A percentile compares a stretch with the other conserved stretches of the same genome.
Evolutionary conservation across 306 rosid species (phyloP).

Genomic region (Macrotyloma uniflorum): DNA sequence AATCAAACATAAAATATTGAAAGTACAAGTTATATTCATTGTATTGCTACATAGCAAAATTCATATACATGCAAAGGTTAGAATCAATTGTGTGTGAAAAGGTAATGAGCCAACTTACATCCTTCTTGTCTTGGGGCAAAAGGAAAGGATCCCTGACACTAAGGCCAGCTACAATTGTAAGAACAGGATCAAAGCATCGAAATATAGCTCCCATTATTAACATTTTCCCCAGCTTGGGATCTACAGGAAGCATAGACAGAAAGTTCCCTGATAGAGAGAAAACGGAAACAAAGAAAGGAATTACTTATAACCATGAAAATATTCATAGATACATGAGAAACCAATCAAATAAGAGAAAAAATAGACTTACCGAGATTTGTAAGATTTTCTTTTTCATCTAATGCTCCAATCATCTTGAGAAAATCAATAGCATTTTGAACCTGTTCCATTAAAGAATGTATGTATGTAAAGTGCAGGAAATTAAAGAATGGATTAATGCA

Average conservation of each 20-base stretch:
- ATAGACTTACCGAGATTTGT: slow-evolving; percentile 78
- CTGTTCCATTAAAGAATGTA: slow-evolving; percentile 47
- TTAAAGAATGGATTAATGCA: background rate
- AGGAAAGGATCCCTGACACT: slow-evolving; percentile 98
- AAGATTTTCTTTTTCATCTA: slow-evolving; percentile 87
- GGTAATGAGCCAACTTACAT: slow-evolving; percentile 61
- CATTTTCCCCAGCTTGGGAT: slow-evolving; percentile 98
- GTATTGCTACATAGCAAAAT: slow-evolving; percentile 29
- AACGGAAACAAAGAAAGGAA: slow-evolving; percentile 30
- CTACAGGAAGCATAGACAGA: slow-evolving; percentile 94
- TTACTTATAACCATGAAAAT: slow-evolving; percentile 23
- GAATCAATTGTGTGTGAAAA: slow-evolving; percentile 28
- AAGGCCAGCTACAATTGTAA: slow-evolving; percentile 87
- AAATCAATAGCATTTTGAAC: slow-evolving; percentile 95
- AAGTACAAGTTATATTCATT: slow-evolving; percentile 12
- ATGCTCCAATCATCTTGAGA: slow-evolving; percentile 90
- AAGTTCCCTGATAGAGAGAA: slow-evolving; percentile 66
- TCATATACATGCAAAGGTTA: slow-evolving; percentile 12
- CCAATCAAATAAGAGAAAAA: slow-evolving; percentile 14
- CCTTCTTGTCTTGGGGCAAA: slow-evolving; percentile 95
- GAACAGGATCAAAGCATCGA: slow-evolving; percentile 98
- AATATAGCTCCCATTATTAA: slow-evolving; percentile 92
- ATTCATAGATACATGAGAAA: background rate
- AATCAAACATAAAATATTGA: background rate
- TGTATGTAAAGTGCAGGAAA: background rate